Conservation (phyloP, 2,329 filamentous ascomycete species). For the Fusarium sp. region DNA sequence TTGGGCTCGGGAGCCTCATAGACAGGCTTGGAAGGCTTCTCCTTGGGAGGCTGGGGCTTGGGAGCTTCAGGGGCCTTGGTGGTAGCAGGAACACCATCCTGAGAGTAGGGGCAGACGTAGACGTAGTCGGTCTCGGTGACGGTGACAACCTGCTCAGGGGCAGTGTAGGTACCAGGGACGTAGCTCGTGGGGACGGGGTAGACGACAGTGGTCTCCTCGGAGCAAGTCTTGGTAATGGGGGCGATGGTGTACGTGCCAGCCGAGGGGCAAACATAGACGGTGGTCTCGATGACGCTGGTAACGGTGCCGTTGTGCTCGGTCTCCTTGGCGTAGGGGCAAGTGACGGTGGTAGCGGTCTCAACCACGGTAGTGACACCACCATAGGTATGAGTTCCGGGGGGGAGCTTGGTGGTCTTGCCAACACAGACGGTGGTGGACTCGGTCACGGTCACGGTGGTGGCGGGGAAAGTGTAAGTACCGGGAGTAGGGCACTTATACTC, state of each 20-base stretch:
- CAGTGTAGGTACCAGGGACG: conserved; percentile 76
- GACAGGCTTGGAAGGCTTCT: conserved; percentile 28
- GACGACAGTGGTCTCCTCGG: conserved; percentile 64
- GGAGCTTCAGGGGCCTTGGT: conserved; percentile 29
- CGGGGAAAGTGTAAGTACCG: conserved; percentile 79
- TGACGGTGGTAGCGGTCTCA: conserved; percentile 70
- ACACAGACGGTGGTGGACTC: conserved; percentile 73
- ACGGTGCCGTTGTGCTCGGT: conserved; percentile 65
- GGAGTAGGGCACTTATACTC: conserved; percentile 68
- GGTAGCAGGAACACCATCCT: conserved; percentile 49
- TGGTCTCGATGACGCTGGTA: conserved; percentile 73
- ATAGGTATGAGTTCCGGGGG: conserved; percentile 71
- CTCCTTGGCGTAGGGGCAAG: conserved; percentile 74
- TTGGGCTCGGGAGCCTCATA: conserved; percentile 31
- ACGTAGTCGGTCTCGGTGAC: conserved; percentile 74
- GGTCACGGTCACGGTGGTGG: conserved; percentile 73
- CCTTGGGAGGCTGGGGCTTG: conserved; percentile 37
- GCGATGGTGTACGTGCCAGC: conserved; percentile 80
- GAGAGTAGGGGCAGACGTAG: conserved; percentile 74
- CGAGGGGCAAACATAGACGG: conserved; percentile 76
- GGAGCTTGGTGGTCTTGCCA: conserved; percentile 67
- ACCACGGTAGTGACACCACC: conserved; percentile 79
- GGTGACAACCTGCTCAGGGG: conserved; percentile 71
- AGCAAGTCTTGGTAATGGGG: conserved; percentile 69
- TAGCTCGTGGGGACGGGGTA: conserved; percentile 73